Evolutionary conservation across 139 green algal genomes (phyloP).

Genomic region (Picochlorum sp.): DNA sequence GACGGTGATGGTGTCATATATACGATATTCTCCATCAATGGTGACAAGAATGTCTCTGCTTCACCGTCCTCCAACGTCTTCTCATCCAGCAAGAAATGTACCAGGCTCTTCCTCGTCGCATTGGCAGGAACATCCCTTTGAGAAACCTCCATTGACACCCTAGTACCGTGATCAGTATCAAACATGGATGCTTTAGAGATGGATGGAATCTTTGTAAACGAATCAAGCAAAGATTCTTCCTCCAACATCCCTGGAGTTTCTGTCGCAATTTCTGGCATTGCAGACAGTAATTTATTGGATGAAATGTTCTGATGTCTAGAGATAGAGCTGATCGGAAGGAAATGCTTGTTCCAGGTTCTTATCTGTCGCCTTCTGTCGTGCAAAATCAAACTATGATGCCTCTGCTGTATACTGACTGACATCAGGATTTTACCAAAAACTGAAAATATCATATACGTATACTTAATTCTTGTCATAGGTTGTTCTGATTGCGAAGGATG

Average conservation of each 20-base stretch:
- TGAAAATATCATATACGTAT: no score
- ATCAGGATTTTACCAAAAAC: no score
- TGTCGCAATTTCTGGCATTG: background rate
- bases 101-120: conserved; percentile 47
- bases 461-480: no score
- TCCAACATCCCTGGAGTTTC: conserved; percentile 43
- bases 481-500: no score
- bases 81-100: conserved; percentile 24
- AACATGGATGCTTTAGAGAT: conserved; percentile 34
- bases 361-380: no score
- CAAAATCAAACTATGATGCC: no score
- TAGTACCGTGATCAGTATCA: background rate
- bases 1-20: conserved; percentile 49
- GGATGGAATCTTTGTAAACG: conserved; percentile 31
- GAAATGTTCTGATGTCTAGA: no score
- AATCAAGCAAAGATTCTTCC: conserved; percentile 25
- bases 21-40: conserved; percentile 40
- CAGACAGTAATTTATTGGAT: no score
- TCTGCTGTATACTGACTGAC: no score
- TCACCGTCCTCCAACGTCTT: conserved; percentile 5
- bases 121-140: conserved; percentile 77
- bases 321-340: no score
- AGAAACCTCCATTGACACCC: conserved; percentile 28
- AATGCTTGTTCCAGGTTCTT: no score
- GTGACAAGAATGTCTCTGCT: conserved; percentile 22